Conservation (phyloP, 441 rosid species). For the Geranium incanum region DNA sequence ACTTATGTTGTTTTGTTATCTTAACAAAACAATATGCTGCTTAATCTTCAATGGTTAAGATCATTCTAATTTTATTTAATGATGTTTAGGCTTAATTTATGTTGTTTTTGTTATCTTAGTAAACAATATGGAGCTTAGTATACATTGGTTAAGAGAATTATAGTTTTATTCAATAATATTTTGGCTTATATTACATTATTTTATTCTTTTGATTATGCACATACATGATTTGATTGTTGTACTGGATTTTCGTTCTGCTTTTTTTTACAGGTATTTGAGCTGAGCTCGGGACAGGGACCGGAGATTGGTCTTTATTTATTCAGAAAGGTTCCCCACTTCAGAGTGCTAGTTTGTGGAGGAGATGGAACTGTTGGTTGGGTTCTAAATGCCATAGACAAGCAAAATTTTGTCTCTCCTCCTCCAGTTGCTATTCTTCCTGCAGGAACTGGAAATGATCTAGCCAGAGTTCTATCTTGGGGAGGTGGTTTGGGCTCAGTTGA, state of each 20-base stretch:
- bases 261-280: constrained; percentile 65
- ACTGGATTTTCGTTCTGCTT: constrained; percentile 1
- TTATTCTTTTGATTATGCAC: background rate
- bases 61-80: background rate
- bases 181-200: background rate
- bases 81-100: no score
- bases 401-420: constrained; percentile 90
- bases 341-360: constrained; percentile 94
- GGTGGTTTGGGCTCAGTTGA: constrained; percentile 86
- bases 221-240: background rate
- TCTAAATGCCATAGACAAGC: constrained; percentile 80
- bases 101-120: background rate
- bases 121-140: background rate
- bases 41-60: background rate
- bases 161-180: background rate
- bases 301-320: constrained; percentile 84
- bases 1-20: background rate
- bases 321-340: constrained; percentile 90
- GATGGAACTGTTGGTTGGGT: constrained; percentile 99
- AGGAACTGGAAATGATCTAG: constrained; percentile 97
- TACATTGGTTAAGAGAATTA: background rate
- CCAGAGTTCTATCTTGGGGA: constrained; percentile 92
- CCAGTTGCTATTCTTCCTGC: constrained; percentile 96
- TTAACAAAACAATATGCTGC: background rate
- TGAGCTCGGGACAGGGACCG: constrained; percentile 83